Conservation (phyloP, 2,329 filamentous ascomycete genomes). For the Penicillium sp. region DNA sequence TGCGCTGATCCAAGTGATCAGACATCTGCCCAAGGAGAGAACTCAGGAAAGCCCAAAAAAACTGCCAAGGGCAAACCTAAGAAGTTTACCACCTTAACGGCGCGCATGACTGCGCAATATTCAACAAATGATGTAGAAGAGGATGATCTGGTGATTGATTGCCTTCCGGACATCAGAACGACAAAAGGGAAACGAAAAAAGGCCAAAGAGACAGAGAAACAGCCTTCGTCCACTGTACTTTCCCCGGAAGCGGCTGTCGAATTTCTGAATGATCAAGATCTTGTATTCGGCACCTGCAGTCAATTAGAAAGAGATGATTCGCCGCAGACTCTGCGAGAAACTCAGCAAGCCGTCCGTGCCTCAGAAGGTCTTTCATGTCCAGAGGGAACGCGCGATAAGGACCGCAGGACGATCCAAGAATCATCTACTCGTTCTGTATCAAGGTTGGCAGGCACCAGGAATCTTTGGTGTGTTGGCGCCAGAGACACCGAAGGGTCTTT, state of each 20-base stretch:
- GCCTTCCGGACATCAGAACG: conserved; percentile 11
- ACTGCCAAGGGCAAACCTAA: conserved; percentile 58
- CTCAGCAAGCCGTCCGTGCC: conserved; percentile 31
- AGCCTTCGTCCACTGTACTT: conserved; percentile 57
- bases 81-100: conserved; percentile 75
- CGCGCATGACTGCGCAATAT: conserved; percentile 71
- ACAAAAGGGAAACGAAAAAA: conserved; percentile 25
- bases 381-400: conserved; percentile 1
- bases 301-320: conserved; percentile 74
- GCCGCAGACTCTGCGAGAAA: conserved; percentile 52
- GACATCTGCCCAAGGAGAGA: conserved; percentile 13
- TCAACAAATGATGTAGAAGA: conserved; percentile 35
- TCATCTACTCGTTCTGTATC: conserved; percentile 19
- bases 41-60: conserved; percentile 15
- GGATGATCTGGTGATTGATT: conserved; percentile 10
- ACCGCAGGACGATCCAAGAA: neutral
- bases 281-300: conserved; percentile 82
- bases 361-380: conserved; percentile 27
- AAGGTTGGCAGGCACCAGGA: conserved; percentile 33
- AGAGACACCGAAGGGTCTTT: conserved; percentile 65
- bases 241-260: conserved; percentile 68
- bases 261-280: conserved; percentile 67
- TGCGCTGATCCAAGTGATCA: conserved; percentile 8
- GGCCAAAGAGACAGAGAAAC: conserved; percentile 25
- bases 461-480: conserved; percentile 70